Conservation (phyloP, 2,329 filamentous ascomycete genomes). For the Zymoseptoria brevis region DNA sequence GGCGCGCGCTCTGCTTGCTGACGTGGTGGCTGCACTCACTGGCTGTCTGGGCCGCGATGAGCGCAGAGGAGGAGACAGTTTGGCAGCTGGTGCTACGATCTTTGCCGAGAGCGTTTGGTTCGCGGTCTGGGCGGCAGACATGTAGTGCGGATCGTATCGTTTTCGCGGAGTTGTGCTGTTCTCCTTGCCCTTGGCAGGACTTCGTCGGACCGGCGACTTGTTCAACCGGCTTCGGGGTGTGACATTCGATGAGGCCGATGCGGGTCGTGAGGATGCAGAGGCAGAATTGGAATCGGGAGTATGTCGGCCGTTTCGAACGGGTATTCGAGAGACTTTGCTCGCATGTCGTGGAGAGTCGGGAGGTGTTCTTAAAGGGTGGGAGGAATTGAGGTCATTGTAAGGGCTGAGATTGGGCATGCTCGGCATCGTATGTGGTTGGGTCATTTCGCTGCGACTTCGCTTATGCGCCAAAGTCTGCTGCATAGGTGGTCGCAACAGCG, state of each 20-base stretch:
- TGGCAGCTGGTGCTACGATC: slow-evolving; percentile 61
- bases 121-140: slow-evolving; percentile 19
- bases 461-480: slow-evolving; percentile 24
- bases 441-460: slow-evolving; percentile 28
- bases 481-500: slow-evolving; percentile 10
- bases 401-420: slow-evolving; percentile 24
- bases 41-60: slow-evolving; percentile 76
- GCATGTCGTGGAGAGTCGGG: slow-evolving; percentile 19
- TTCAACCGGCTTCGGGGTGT: slow-evolving; percentile 14
- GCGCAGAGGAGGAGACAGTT: slow-evolving; percentile 68
- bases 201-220: slow-evolving; percentile 24
- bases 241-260: slow-evolving; percentile 23
- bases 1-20: slow-evolving; percentile 59
- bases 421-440: slow-evolving; percentile 17
- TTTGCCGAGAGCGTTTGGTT: slow-evolving; percentile 55
- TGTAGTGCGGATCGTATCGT: slow-evolving; percentile 29
- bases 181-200: slow-evolving; percentile 18
- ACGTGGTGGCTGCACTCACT: slow-evolving; percentile 65
- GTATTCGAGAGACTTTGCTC: slow-evolving; percentile 23
- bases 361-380: slow-evolving; percentile 19
- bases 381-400: slow-evolving; percentile 6
- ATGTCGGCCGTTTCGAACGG: slow-evolving; percentile 24
- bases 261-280: slow-evolving; percentile 21
- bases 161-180: slow-evolving; percentile 22
- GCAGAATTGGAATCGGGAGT: slow-evolving; percentile 27